Percentiles rank a stretch among this genome's conserved stretches.
Conservation (phyloP, 176 grass and related monocot species). For the Guadua angustifolia region DNA sequence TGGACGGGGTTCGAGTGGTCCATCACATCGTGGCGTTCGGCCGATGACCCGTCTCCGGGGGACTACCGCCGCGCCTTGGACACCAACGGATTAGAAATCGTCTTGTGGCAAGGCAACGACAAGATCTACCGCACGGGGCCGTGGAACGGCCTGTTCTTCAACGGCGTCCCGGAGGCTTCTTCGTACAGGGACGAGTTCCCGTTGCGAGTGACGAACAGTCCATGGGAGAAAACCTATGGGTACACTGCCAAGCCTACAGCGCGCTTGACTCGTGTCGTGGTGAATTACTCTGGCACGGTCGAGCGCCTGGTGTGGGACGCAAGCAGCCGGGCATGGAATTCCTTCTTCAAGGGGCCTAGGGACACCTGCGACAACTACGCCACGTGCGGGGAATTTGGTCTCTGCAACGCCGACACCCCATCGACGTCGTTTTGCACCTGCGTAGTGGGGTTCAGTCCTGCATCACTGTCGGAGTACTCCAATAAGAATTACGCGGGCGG, state of each 20-base stretch:
- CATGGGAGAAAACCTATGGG: conserved; percentile 35
- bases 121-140: conserved; percentile 31
- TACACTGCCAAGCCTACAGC: neutral
- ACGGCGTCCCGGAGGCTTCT: conserved; percentile 44
- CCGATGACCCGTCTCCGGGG: conserved; percentile 50
- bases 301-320: conserved; percentile 43
- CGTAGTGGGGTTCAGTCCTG: conserved; percentile 35
- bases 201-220: conserved; percentile 6
- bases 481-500: conserved; percentile 40
- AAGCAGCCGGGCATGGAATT: neutral
- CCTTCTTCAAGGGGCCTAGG: neutral
- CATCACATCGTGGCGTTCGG: conserved; percentile 29
- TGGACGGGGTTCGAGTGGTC: conserved; percentile 38
- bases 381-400: conserved; percentile 47
- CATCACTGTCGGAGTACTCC: conserved; percentile 6
- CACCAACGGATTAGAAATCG: conserved; percentile 7
- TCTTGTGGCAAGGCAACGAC: neutral
- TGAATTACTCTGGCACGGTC: conserved; percentile 20
- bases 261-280: conserved; percentile 38
- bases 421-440: conserved; percentile 43
- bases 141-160: conserved; percentile 48
- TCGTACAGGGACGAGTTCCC: neutral
- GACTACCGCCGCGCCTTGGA: conserved; percentile 31
- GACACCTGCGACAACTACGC: conserved; percentile 38
- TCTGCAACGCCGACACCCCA: conserved; percentile 34